A percentile compares a stretch with the other conserved stretches of the same genome.
Evolutionary conservation across 352 stramenopile genomes (phyloP).

Genomic region (Thraustochytrium sp.): DNA sequence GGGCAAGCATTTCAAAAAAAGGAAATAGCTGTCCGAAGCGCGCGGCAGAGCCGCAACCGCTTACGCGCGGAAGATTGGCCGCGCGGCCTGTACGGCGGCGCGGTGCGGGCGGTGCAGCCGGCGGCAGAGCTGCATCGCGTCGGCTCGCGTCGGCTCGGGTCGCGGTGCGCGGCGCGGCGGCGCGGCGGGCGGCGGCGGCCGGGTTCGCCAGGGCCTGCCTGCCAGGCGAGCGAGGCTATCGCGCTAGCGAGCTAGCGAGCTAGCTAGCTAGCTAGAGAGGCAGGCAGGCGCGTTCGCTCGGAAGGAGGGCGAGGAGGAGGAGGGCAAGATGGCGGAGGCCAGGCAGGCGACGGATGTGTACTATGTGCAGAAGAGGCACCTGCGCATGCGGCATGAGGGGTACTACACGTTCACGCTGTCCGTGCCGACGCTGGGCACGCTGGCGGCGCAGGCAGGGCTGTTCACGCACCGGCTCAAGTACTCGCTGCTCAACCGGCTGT

Average conservation of each 20-base stretch:
- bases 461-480: slow-evolving; percentile 32
- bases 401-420: slow-evolving; percentile 35
- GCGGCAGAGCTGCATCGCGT: too few relatives aligned
- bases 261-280: too few relatives aligned
- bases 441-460: neutral
- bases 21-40: too few relatives aligned
- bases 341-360: slow-evolving; percentile 41
- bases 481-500: slow-evolving; percentile 35
- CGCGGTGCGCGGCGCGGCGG: too few relatives aligned
- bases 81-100: too few relatives aligned
- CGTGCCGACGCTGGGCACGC: neutral
- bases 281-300: neutral
- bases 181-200: too few relatives aligned
- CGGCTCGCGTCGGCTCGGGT: too few relatives aligned
- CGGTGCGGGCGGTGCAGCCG: too few relatives aligned
- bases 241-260: too few relatives aligned
- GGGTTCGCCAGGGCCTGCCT: neutral
- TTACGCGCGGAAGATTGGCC: too few relatives aligned
- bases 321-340: slow-evolving; percentile 25
- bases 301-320: neutral
- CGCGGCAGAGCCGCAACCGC: too few relatives aligned
- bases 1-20: too few relatives aligned
- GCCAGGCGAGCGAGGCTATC: neutral
- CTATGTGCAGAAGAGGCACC: slow-evolving; percentile 40
- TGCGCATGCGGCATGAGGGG: slow-evolving; percentile 18